phyloP scores from a whole-genome alignment of 225 moss, liverwort and hornwort species.

The Neckera pumila region DNA sequence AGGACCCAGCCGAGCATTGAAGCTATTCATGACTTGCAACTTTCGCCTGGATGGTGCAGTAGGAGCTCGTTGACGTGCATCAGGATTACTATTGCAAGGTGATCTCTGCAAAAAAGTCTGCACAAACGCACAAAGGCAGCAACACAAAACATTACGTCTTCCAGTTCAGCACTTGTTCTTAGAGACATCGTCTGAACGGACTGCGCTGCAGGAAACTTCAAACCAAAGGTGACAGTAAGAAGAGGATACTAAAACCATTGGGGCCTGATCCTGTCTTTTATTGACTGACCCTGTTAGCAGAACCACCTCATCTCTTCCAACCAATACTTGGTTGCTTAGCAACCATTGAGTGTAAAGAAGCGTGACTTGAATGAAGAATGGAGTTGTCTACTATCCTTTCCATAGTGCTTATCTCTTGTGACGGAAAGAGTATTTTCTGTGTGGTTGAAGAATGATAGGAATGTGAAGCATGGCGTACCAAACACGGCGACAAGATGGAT shows the following conservation, averaged over 20 bases:
- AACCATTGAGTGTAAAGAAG: background rate
- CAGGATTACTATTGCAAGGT: background rate
- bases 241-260: background rate
- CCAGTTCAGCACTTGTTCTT: background rate
- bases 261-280: background rate
- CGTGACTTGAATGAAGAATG: background rate
- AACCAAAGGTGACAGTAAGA: background rate
- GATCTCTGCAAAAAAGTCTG: constrained; percentile 32
- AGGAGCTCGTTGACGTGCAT: background rate
- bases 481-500: constrained; percentile 34
- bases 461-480: constrained; percentile 8
- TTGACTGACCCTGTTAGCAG: background rate
- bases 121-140: background rate
- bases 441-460: background rate
- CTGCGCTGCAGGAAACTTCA: background rate
- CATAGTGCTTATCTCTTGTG: background rate
- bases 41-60: background rate
- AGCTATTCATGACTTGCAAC: constrained; percentile 29
- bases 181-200: background rate
- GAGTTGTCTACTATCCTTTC: background rate
- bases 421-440: background rate
- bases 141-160: background rate
- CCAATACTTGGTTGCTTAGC: background rate
- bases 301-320: background rate
- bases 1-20: constrained; percentile 24